Evolutionary conservation across 345 rosid genomes (phyloP).

Genomic region (Cardamine occulta): DNA sequence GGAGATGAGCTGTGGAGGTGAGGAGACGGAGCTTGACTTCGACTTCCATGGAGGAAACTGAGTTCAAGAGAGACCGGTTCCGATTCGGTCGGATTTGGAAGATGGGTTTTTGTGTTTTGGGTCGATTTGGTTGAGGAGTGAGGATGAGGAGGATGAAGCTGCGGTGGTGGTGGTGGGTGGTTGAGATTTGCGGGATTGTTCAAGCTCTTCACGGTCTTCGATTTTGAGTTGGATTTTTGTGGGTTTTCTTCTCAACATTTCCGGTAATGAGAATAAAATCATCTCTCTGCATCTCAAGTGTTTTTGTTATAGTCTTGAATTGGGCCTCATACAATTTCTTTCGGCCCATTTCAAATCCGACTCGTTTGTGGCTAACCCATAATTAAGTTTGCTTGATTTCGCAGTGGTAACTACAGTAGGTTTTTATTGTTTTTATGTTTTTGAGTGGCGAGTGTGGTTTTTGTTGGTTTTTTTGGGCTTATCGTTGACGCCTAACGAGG

Average conservation of each 20-base stretch:
- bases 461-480: too few relatives aligned
- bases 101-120: conserved; percentile 55
- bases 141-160: conserved; percentile 42
- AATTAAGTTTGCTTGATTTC: too few relatives aligned
- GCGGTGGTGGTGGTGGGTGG: conserved; percentile 43
- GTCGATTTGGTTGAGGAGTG: conserved; percentile 64
- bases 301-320: background rate
- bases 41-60: conserved; percentile 62
- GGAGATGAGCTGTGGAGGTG: conserved; percentile 52
- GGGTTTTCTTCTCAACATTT: conserved; percentile 88
- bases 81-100: conserved; percentile 70
- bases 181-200: conserved; percentile 64
- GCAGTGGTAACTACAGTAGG: too few relatives aligned
- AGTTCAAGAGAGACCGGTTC: conserved; percentile 66
- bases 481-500: too few relatives aligned
- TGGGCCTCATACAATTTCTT: background rate
- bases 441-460: too few relatives aligned
- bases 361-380: background rate
- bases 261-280: conserved; percentile 1
- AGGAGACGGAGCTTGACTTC: conserved; percentile 76
- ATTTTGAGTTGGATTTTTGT: conserved; percentile 78
- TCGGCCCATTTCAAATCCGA: background rate
- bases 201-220: conserved; percentile 88
- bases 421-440: too few relatives aligned
- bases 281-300: background rate